Evolutionary conservation across 345 rosid species (phyloP), one percentile per base, ranked within the genome.

Genomic region (Gossypium rotundifolium): DNA sequence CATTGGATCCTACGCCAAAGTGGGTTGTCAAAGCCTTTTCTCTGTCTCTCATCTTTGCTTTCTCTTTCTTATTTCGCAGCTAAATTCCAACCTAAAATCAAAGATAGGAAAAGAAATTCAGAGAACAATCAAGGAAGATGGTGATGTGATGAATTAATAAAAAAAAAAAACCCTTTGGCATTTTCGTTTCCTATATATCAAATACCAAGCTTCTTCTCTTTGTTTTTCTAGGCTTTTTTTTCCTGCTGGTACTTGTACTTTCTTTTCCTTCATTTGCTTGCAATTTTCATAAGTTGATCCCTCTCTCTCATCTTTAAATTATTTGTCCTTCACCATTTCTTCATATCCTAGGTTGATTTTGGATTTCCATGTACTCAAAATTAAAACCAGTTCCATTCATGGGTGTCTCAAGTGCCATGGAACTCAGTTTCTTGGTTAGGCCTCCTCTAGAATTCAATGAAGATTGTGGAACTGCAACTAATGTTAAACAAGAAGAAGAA

Each of bases 1-100:
- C 94, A 82, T 93, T 73, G 98, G 98, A 90, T 93, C 98, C 98
- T 84, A 83, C 98, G 77, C 90, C 90, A 74, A 82, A 79, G 83
- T 81, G 81, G 77, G 76, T 65, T 65, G 2, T 64, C 71, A 38
- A 65, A 52, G 42, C 71, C 29, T 13, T 49, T 51, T 66, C 75
- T 69, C 40, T 55, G 70, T 75, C 63, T 73, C 76, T 71, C 49
- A 33, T 5, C 40, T 33, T 33, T 33, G 40, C 40, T 5, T 33
- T 68, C 63, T 72, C 42, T 51, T 60, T 45, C 8, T 66, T 13
- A 57, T 72, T 16, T 74, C 61, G 25, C 20, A 20, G 4, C 61
- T 9, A 67, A 60, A 85, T 65, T 75, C 59, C 42, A 42, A 74
- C 67, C 77, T 79, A 85, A 72, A 82, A 40, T 78, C 79, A 86